phyloP scores from a whole-genome alignment of 345 rosid genomes.

The Fremontodendron californicum region DNA sequence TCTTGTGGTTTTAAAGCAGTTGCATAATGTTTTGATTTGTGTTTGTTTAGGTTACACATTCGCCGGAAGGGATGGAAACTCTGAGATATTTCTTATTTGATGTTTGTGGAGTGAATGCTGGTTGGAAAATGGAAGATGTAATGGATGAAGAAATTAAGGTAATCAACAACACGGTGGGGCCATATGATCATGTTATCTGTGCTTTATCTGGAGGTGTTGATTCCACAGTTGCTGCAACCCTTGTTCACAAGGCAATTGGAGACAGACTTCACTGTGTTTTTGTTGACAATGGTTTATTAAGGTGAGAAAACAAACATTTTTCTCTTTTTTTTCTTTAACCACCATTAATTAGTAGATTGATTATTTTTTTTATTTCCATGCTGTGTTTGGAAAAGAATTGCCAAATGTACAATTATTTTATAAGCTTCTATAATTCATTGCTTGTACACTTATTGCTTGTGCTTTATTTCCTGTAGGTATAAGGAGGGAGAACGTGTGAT shows the following conservation, averaged over 20 bases:
- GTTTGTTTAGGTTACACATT: constrained; percentile 78
- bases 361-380: neutral
- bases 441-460: neutral
- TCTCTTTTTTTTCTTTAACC: neutral
- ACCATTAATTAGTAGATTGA: neutral
- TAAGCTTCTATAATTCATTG: neutral
- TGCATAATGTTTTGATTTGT: constrained; percentile 3
- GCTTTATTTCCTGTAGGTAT: constrained; percentile 42
- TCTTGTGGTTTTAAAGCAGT: neutral
- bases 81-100: constrained; percentile 64
- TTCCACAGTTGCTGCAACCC: constrained; percentile 97
- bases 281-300: constrained; percentile 88
- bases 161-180: constrained; percentile 56
- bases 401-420: neutral
- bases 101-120: constrained; percentile 73
- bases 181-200: constrained; percentile 88
- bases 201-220: constrained; percentile 98
- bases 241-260: constrained; percentile 94
- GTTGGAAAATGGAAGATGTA: constrained; percentile 91
- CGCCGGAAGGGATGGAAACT: constrained; percentile 92
- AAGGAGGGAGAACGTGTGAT: constrained; percentile 93
- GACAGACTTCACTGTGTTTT: constrained; percentile 93
- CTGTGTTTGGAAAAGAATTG: neutral
- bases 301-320: constrained; percentile 37
- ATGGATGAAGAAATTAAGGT: constrained; percentile 85